These are phyloP conservation scores for Huiozyma naganishii DNA, from an alignment of 805 yeast species.

Conservation along the genomic window DNA sequence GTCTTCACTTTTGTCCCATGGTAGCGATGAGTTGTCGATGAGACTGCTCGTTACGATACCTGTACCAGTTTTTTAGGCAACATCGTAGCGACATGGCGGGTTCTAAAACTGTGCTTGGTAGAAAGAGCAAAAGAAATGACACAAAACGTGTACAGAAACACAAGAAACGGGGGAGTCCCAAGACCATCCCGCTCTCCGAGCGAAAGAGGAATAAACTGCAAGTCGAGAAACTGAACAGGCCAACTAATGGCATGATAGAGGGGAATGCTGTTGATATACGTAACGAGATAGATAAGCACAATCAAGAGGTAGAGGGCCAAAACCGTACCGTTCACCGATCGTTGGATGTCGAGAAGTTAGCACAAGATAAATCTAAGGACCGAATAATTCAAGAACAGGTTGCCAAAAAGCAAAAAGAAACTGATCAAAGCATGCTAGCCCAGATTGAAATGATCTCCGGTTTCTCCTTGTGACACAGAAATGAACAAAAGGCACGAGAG, in stretches of 20 bases:
- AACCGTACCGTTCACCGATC: conserved; percentile 2
- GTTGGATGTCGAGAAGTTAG: conserved; percentile 13
- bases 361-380: conserved; percentile 23
- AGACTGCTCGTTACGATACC: no score
- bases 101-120: not conserved
- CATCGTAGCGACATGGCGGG: not conserved
- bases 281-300: not conserved
- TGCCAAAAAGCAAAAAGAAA: conserved; percentile 16
- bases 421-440: conserved; percentile 20
- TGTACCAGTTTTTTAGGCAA: no score
- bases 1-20: no score
- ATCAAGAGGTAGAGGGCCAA: not conserved
- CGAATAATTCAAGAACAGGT: conserved; percentile 12
- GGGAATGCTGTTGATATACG: conserved; percentile 1
- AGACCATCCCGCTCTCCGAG: conserved; percentile 11
- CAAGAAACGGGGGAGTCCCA: conserved; percentile 1
- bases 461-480: conserved; percentile 15
- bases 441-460: conserved; percentile 29
- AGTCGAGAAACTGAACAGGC: conserved; percentile 17
- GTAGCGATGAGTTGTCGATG: no score
- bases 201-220: conserved; percentile 19
- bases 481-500: not conserved
- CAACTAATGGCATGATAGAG: conserved; percentile 4
- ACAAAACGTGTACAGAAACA: not conserved
- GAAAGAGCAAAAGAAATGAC: conserved; percentile 2